phyloP scores from a whole-genome alignment of 768 basidiomycete genomes.

The Leccinum uliginosum region DNA sequence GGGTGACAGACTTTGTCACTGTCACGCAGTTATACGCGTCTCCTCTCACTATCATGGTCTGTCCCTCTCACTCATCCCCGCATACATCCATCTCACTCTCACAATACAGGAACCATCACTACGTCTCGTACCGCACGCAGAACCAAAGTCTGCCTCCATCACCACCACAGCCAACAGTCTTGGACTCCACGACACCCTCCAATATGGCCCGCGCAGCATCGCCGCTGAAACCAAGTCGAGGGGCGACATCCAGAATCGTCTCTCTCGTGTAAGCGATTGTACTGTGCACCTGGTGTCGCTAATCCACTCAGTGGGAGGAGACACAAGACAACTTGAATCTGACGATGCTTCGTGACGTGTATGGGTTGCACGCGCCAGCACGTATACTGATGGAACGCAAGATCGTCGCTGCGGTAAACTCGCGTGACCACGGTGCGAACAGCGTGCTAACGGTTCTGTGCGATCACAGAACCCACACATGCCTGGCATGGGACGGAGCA shows the following conservation, averaged over 20 bases:
- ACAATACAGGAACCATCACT: slow-evolving; percentile 43
- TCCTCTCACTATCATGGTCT: slow-evolving; percentile 22
- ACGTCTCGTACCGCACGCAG: slow-evolving; percentile 56
- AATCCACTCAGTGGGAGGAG: slow-evolving; percentile 73
- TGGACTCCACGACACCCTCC: slow-evolving; percentile 85
- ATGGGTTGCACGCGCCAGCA: slow-evolving; percentile 87
- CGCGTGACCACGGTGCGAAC: neutral
- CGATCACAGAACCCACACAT: slow-evolving; percentile 57
- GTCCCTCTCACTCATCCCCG: neutral
- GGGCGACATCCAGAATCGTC: slow-evolving; percentile 58
- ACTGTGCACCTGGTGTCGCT: neutral
- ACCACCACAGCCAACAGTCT: slow-evolving; percentile 66
- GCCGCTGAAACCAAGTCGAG: slow-evolving; percentile 67
- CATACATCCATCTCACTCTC: neutral
- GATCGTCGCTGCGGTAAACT: slow-evolving; percentile 64
- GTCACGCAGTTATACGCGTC: slow-evolving; percentile 26
- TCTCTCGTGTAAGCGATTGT: slow-evolving; percentile 62
- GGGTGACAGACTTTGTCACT: slow-evolving; percentile 29
- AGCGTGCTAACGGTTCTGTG: neutral
- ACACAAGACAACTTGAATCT: slow-evolving; percentile 87
- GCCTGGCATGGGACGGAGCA: slow-evolving; percentile 60
- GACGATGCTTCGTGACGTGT: slow-evolving; percentile 76
- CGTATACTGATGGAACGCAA: slow-evolving; percentile 92
- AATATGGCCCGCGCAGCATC: slow-evolving; percentile 79
- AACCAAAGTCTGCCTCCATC: slow-evolving; percentile 58